Evolutionary conservation across 2,329 filamentous ascomycete genomes (phyloP).

Genomic region (Stagonosporopsis chrysanthemi): DNA sequence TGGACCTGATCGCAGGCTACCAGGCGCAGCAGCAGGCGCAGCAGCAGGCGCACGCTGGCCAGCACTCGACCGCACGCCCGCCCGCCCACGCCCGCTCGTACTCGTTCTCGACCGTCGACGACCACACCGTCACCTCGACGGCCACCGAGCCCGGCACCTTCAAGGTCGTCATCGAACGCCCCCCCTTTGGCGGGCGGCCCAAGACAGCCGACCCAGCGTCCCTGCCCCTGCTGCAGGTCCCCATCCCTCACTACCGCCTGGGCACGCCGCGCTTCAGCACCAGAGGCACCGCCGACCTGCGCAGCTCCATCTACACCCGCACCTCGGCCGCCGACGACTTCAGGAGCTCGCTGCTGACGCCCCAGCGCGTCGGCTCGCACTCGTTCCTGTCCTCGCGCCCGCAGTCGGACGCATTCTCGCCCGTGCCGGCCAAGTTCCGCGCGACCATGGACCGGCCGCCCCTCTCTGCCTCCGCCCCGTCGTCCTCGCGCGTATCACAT

Average conservation of each 20-base stretch:
- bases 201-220: constrained; percentile 66
- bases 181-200: constrained; percentile 63
- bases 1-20: constrained; percentile 17
- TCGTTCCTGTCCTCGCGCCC: constrained; percentile 48
- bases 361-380: constrained; percentile 46
- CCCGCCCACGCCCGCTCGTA: constrained; percentile 62
- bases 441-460: constrained; percentile 47
- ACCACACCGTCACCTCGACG: constrained; percentile 58
- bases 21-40: constrained; percentile 4
- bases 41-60: background rate
- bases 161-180: constrained; percentile 80
- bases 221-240: constrained; percentile 70
- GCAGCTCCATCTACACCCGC: constrained; percentile 76
- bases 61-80: constrained; percentile 29
- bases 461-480: constrained; percentile 44
- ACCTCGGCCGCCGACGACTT: constrained; percentile 74
- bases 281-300: constrained; percentile 77
- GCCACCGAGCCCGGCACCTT: constrained; percentile 72
- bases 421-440: constrained; percentile 42
- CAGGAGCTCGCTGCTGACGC: constrained; percentile 64
- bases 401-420: constrained; percentile 49
- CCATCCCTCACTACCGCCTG: constrained; percentile 84
- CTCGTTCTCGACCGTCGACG: constrained; percentile 80
- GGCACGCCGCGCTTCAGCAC: constrained; percentile 82
- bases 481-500: constrained; percentile 48